Evolutionary conservation across 2,329 filamentous ascomycete genomes (phyloP), one percentile per base, ranked within the genome.

Genomic region (Penicillium sp.): DNA sequence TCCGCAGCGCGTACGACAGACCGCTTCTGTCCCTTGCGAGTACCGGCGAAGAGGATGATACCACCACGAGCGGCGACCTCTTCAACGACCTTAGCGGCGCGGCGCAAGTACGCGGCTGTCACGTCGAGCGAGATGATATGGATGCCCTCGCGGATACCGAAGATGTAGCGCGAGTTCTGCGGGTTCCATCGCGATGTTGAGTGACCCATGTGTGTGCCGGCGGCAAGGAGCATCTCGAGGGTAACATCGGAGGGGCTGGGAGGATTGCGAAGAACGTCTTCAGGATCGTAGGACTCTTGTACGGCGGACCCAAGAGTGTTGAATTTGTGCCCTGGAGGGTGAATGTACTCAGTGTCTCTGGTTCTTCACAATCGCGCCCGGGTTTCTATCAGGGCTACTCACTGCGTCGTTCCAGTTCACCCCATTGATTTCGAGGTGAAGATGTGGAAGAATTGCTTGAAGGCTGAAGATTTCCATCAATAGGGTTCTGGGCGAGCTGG

Each of bases 91-190:
- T 90, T 87, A n/a, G 90, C 89, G 4, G 93, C 90, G 43, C 93
- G 84, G n/a, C 91, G 84, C 47, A 98, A 79, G 70, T 97, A 85
- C 12, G 90, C 85, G 11, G 90, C 89, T 29, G 88, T 97, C 51
- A 83, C 79, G 66, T 98, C 93, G 3, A 97, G 83, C 8, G 85
- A 86, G 68, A 98, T 95, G 66, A 98, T 90, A 72, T 96, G 91
- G 52, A 95, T 84, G 12, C 86, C 89, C 58, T 93, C 81, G 39
- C 93, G 80, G 52, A 95, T 81, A 60, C 93, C 93, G 67, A 88
- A 90, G 66, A 98, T 97, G 73, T 97, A 97, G 57, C 87, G 82
- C 55, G 90, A 85, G 73, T 97, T 98, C 45, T 83, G 84, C 9
- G 93, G 90, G 72, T 98, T 95, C 93, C 93, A 98, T 43, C 90